Evolutionary conservation across 768 basidiomycete species (phyloP).

Genomic region (Leccinum arenicola): DNA sequence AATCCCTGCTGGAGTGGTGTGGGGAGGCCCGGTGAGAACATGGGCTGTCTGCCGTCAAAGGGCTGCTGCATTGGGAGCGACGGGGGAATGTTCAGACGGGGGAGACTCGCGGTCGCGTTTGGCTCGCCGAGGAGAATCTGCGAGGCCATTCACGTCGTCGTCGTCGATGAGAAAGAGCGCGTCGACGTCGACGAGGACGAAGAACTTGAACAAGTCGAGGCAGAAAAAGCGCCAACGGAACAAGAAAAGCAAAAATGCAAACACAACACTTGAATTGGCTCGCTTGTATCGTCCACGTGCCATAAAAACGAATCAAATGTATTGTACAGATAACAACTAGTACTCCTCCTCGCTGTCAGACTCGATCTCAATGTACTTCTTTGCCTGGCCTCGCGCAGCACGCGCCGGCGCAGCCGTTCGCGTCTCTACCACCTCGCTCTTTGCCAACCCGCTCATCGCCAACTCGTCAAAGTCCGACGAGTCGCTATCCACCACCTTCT

Average conservation of each 20-base stretch:
- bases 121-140: not conserved
- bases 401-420: slow-evolving; percentile 45
- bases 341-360: slow-evolving; percentile 48
- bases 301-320: not conserved
- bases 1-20: slow-evolving; percentile 56
- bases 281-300: slow-evolving; percentile 19
- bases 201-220: not conserved
- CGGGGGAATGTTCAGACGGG: slow-evolving; percentile 57
- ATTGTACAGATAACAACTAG: slow-evolving; percentile 19
- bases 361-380: slow-evolving; percentile 63
- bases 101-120: slow-evolving; percentile 27
- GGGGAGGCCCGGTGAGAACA: slow-evolving; percentile 66
- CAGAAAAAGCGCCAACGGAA: not conserved
- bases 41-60: slow-evolving; percentile 41
- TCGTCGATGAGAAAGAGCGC: not conserved
- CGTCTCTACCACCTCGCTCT: slow-evolving; percentile 42
- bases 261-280: not conserved
- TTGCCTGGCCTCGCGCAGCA: slow-evolving; percentile 45
- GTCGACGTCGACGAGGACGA: slow-evolving; percentile 7
- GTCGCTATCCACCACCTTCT: slow-evolving; percentile 39
- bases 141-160: not conserved
- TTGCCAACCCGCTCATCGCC: slow-evolving; percentile 30
- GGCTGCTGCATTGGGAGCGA: slow-evolving; percentile 57
- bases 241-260: not conserved
- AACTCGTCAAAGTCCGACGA: slow-evolving; percentile 43